Conservation (phyloP, 768 basidiomycete species). For the Lyophyllum shimeji region DNA sequence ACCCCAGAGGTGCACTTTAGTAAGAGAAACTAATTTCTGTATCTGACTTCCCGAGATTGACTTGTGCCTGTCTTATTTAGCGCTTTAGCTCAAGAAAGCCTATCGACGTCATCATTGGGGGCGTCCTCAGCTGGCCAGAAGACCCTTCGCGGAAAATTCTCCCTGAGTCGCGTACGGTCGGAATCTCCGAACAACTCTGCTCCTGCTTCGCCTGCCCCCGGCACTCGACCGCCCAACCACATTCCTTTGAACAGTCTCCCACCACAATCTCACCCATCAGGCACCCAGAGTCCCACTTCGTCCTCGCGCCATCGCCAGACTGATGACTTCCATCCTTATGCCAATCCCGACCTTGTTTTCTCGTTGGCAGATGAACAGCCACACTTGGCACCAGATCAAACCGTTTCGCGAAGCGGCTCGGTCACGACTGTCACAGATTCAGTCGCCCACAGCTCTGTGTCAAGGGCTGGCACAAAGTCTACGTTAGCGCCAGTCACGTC, state of each 20-base stretch:
- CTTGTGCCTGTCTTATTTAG: conserved; percentile 29
- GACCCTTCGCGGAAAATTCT: conserved; percentile 42
- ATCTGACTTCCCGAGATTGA: conserved; percentile 6
- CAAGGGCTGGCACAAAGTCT: conserved; percentile 34
- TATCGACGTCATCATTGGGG: conserved; percentile 56
- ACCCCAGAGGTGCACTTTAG: conserved; percentile 57
- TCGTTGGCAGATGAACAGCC: conserved; percentile 33
- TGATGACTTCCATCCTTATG: conserved; percentile 69
- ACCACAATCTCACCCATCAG: not conserved
- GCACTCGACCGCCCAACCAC: conserved; percentile 25
- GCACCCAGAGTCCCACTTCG: conserved; percentile 12
- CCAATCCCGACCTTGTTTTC: conserved; percentile 69
- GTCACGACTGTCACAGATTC: conserved; percentile 50
- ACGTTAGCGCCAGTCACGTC: conserved; percentile 33
- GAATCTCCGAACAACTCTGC: conserved; percentile 28
- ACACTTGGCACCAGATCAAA: conserved; percentile 27
- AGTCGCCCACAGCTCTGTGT: conserved; percentile 23
- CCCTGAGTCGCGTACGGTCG: conserved; percentile 37
- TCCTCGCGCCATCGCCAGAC: conserved; percentile 17
- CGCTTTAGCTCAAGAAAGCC: conserved; percentile 58
- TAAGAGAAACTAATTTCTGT: conserved; percentile 36
- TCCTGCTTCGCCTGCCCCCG: conserved; percentile 30
- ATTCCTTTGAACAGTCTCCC: conserved; percentile 14
- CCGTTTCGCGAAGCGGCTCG: conserved; percentile 49
- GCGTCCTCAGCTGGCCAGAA: conserved; percentile 29